Conservation (phyloP, 179 eudicot species). For the Gypsophila paniculata region DNA sequence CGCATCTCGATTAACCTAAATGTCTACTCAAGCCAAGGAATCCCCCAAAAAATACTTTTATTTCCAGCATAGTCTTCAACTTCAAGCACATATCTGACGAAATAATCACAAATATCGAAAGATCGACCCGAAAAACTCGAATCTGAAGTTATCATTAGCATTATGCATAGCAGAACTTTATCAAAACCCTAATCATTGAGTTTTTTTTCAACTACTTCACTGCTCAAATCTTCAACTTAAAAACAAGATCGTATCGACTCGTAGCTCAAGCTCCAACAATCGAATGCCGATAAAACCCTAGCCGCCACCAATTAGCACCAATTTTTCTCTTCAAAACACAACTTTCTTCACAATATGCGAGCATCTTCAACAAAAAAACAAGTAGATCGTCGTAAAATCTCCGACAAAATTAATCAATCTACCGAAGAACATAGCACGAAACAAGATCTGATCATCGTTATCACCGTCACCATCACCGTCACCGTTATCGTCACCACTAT, state of each 20-base stretch:
- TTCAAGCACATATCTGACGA: neutral
- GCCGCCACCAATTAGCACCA: neutral
- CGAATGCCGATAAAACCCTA: neutral
- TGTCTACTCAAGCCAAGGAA: slow-evolving; percentile 1
- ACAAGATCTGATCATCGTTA: neutral
- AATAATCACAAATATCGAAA: neutral
- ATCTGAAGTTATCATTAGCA: neutral
- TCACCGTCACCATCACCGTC: too few relatives aligned
- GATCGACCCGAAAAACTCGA: neutral
- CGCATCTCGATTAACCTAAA: slow-evolving; percentile 14
- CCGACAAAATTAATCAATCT: neutral
- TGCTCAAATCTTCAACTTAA: slow-evolving; percentile 18
- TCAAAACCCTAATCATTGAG: neutral
- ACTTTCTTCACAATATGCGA: neutral
- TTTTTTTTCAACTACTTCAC: neutral
- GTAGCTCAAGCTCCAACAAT: neutral
- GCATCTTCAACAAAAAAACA: neutral
- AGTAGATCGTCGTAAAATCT: neutral
- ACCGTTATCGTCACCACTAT: too few relatives aligned
- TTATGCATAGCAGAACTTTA: slow-evolving; percentile 5
- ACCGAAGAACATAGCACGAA: neutral
- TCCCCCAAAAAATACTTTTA: neutral
- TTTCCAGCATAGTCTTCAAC: slow-evolving; percentile 8
- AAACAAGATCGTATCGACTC: neutral
- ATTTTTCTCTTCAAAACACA: neutral